Conservation (phyloP, 345 rosid species). For the Diplotaxis tenuifolia region DNA sequence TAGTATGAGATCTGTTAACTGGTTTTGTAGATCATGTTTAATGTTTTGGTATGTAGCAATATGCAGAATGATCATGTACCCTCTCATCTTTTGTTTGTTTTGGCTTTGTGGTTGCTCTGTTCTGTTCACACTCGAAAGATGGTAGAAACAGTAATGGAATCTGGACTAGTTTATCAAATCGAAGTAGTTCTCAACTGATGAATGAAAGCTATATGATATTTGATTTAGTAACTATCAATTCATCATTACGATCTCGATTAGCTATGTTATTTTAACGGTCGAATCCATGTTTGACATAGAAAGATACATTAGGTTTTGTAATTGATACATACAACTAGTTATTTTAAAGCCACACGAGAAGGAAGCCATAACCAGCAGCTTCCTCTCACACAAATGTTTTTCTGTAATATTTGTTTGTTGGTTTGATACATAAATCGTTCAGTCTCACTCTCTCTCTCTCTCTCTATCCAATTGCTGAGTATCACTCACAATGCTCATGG, state of each 20-base stretch:
- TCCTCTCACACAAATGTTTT: neutral
- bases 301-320: neutral
- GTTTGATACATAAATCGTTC: neutral
- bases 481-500: conserved; percentile 44
- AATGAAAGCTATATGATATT: too few species aligned
- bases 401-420: neutral
- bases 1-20: neutral
- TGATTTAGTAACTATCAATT: too few species aligned
- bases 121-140: neutral
- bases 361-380: neutral
- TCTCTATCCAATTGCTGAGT: neutral
- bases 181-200: too few species aligned
- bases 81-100: neutral
- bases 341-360: neutral
- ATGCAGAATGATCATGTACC: neutral
- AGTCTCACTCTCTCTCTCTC: too few species aligned
- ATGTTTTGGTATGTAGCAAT: neutral
- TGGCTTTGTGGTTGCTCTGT: neutral
- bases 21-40: neutral
- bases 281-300: too few species aligned
- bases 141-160: neutral
- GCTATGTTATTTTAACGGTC: too few species aligned
- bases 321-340: neutral
- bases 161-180: too few species aligned
- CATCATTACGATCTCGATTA: too few species aligned